Evolutionary conservation across 2,329 filamentous ascomycete species (phyloP), one percentile per base, ranked within the genome.

Genomic region (Chaetoscypha palmicola): DNA sequence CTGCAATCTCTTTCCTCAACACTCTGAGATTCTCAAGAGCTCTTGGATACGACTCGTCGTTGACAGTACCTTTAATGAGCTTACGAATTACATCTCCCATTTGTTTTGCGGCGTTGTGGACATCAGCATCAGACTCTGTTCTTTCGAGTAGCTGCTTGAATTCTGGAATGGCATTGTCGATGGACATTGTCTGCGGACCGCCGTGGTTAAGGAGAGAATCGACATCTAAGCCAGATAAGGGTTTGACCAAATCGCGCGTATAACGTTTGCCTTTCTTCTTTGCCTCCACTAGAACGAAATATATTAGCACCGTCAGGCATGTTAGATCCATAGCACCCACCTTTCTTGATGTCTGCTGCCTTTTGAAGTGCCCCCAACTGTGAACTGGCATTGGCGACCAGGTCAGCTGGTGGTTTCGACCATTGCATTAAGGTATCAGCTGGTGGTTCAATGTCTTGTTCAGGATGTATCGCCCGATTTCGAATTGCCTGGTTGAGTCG

Each of bases 141-240:
- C 68, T 66, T 1, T 71, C 71, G 12, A 97, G 70, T 2, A 82
- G 74, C 62, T 88, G 87, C 61, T 90, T 94, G 75, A 95, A 96
- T 47, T 91, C 86, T 0, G 92, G 89, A 4, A 97, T 79, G 1
- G 90, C 79, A 51, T 97, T 97, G 8, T 83, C 74, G 0, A 75
- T 62, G 7, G 77, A 74, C 45, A 85, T 80, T 43, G 66, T 68
- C 48, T 64, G 65, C 21, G 66, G 67, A 36, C 72, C 76, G 44
- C 75, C 69, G 46, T 71, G 67, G 35, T 76, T 74, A n/a, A 97
- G 78, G 2, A 97, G 76, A 3, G 79, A 80, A 47, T 90, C 84
- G 30, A 97, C 76, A 56, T 97, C 86, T 31, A 98, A 80, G 16
- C 90, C 90, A 0, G 91, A 97, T 7, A 95, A 76, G 0, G 92